Evolutionary conservation across 192 early-diverging fungal genomes (phyloP).

Genomic region (Backusella tuberculispora): DNA sequence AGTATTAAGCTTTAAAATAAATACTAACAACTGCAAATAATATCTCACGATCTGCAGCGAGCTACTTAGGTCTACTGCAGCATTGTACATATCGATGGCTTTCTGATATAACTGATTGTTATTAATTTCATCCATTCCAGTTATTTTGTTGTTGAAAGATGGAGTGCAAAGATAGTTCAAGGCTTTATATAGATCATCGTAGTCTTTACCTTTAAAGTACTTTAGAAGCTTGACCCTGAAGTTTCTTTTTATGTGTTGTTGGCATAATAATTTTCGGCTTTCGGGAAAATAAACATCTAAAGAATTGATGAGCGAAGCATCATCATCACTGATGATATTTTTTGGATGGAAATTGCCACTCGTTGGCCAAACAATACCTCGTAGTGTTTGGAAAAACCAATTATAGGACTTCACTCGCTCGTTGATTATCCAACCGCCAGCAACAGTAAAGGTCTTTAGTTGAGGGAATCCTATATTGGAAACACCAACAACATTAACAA

Average conservation of each 20-base stretch:
- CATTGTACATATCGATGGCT: background rate
- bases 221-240: background rate
- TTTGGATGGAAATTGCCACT: background rate
- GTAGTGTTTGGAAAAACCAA: background rate
- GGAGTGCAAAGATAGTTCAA: background rate
- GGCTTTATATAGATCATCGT: background rate
- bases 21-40: background rate
- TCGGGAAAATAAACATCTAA: background rate
- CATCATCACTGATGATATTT: background rate
- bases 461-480: background rate
- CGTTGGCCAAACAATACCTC: background rate
- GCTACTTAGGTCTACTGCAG: background rate
- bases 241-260: background rate
- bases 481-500: background rate
- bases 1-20: background rate
- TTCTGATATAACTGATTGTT: background rate
- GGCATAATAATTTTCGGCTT: background rate
- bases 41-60: background rate
- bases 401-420: background rate
- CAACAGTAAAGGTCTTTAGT: background rate
- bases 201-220: background rate
- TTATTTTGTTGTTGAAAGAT: background rate
- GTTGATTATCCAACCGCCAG: background rate
- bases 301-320: background rate
- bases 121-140: background rate